Base-by-base conservation (phyloP, 164 flowering plant genomes). In the Warburgia ugandensis region DNA sequence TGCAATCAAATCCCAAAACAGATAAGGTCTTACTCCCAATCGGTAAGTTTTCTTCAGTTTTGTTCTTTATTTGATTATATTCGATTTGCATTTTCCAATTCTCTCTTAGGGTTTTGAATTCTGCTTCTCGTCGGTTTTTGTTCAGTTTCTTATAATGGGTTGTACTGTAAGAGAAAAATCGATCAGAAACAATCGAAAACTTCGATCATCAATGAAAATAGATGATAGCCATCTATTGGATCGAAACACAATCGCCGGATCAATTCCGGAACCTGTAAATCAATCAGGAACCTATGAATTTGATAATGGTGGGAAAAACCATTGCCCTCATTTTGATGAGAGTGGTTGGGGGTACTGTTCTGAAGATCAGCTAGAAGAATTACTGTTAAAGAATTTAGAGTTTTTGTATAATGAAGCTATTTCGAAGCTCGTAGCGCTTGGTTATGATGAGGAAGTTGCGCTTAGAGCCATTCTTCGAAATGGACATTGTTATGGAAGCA, bases 401-500 rank as follows among this genome's bases (percentile, higher is more conserved):
- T 66, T 63, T 39, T 44, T 89, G 56, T 89, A 79, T 54, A 75
- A 62, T 27, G 90, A 94, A 60, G 94, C 90, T 10, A 58, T 89
- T 0, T 33, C 73, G 3, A 77, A 73, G 78, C 76, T 94, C 19
- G 69, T 81, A 0, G 58, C 59, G 0, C 62, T 83, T 49, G 94
- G 97, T 2, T 83, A 80, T 50, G 83, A 77, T 36, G 94, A 84
- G 61, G 92, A 84, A 9, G 61, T 59, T 54, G 86, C 84, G 0
- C 26, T 79, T 42, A 72, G 69, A 28, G 89, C 99, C 7, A 56
- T 94, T 0, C 64, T 94, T 56, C 60, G 72, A 28, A 86, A 79
- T 66, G 99, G 97, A 37, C 83, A 84, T 70, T 94, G 95, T 48
- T 89, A 77, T 70, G 96, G 96, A n/a, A 77, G 79, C 33, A 74